Evolutionary conservation across 305 asterid species (phyloP), one percentile per base, ranked within the genome.

Genomic region (Fraxinus platypoda): DNA sequence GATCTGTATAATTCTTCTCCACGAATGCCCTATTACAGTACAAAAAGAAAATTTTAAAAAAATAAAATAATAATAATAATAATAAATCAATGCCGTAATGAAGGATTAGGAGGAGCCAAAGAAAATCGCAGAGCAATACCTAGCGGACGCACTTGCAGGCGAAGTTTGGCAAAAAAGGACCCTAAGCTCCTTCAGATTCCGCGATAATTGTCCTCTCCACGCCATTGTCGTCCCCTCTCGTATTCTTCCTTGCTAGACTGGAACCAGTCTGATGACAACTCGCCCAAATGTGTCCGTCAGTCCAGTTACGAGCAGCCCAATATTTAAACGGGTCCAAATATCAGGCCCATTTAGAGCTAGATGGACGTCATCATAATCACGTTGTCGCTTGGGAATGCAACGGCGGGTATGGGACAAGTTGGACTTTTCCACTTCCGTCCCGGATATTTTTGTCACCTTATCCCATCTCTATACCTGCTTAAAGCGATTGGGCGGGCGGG

Each of bases 1-100:
- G 85, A 81, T 89, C 88, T 83, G 86, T 89, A 87, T 89, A 89
- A 75, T 84, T 87, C 76, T 80, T 89, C 80, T 87, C 89, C 37
- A 89, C 75, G 75, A 89, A 89, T 13, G 86, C n/a, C 81, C 87
- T 81, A 37, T n/a, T 28, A 66, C 13, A 9, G 12, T 41, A 80
- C 12, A 17, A 3, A 25, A 26, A 71, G 3, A 33, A 23, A 37
- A 71, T 26, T 9, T 0, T 35, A 15, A 30, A 30, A 30, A 30
- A 30, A 30, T 2, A 31, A 31, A 1, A 25, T n/a, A n/a, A n/a
- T n/a, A 41, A 33, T n/a, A 31, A 33, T 4, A 33, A 33, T 4
- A 34, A 34, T 0, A 26, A 26, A 21, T 8, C 71, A 62, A 62
- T 21, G 31, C 13, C 13, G 71, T 8, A 30, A 70, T 17, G 5